Conservation (phyloP, 495 filamentous ascomycete genomes). For the Penicillium argentinense region DNA sequence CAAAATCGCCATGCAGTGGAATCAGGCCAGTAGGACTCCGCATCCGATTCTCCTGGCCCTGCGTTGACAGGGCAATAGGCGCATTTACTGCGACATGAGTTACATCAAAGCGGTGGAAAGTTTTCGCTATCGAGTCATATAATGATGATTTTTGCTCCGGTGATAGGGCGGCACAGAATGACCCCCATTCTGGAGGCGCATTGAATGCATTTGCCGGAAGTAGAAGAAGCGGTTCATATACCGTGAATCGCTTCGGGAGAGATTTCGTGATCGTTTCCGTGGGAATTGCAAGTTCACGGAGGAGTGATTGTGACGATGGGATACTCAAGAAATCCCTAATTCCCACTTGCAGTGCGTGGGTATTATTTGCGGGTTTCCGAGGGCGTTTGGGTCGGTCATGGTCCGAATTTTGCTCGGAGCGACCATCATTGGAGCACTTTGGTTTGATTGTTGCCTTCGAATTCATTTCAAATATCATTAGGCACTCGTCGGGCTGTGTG, state of each 20-base stretch:
- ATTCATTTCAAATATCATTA: background rate
- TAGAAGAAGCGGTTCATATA: slow-evolving; percentile 69
- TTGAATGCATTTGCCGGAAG: slow-evolving; percentile 62
- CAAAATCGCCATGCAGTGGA: slow-evolving; percentile 68
- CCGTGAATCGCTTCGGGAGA: slow-evolving; percentile 64
- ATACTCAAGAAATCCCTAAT: slow-evolving; percentile 31
- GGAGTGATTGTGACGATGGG: slow-evolving; percentile 13
- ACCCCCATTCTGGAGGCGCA: slow-evolving; percentile 41
- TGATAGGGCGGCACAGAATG: slow-evolving; percentile 34
- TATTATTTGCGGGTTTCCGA: slow-evolving; percentile 4
- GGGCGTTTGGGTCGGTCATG: background rate
- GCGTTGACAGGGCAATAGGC: slow-evolving; percentile 51
- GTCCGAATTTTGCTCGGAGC: background rate
- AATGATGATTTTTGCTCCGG: slow-evolving; percentile 44
- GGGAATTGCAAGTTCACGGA: slow-evolving; percentile 13
- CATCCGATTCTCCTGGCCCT: slow-evolving; percentile 58
- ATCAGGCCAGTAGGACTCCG: slow-evolving; percentile 63
- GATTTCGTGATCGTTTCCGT: slow-evolving; percentile 22
- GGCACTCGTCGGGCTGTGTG: background rate
- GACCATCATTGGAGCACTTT: background rate
- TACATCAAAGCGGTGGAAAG: slow-evolving; percentile 41
- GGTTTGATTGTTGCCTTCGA: background rate
- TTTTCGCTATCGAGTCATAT: slow-evolving; percentile 43
- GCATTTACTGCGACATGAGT: slow-evolving; percentile 75
- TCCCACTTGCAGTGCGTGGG: slow-evolving; percentile 33